A percentile compares a stretch with the other conserved stretches of the same genome.
phyloP scores from a whole-genome alignment of 2,329 filamentous ascomycete genomes.

The Rutstroemia sydowiana region DNA sequence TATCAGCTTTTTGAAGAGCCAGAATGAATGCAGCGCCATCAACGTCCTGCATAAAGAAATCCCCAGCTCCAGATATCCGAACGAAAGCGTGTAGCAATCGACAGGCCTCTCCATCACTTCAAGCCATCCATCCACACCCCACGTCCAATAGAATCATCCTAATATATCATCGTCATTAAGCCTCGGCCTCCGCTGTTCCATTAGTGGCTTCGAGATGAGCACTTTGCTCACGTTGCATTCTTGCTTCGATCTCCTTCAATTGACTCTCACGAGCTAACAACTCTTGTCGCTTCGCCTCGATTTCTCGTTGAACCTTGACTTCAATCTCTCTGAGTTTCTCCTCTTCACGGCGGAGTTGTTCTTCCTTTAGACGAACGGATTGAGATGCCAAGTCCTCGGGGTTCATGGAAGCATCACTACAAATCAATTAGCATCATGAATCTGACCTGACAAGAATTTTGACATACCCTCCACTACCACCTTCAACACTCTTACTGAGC shows the following conservation, averaged over 20 bases:
- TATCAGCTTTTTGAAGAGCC: conserved; percentile 29
- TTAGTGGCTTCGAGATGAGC: conserved; percentile 35
- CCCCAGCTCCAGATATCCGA: conserved; percentile 22
- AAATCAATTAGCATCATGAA: conserved; percentile 28
- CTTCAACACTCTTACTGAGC: conserved; percentile 98
- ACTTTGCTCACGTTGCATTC: conserved; percentile 84
- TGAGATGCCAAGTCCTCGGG: conserved; percentile 95
- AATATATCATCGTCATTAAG: conserved; percentile 15
- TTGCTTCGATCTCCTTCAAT: conserved; percentile 95
- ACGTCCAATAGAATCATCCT: conserved; percentile 13
- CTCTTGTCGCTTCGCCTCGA: conserved; percentile 99
- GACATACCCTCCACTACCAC: conserved; percentile 78
- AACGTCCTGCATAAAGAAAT: conserved; percentile 29
- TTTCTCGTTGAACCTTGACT: conserved; percentile 98
- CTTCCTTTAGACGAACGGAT: conserved; percentile 97
- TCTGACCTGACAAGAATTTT: conserved; percentile 12
- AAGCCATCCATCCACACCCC: conserved; percentile 11
- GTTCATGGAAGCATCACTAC: conserved; percentile 83
- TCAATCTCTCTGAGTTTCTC: conserved; percentile 99
- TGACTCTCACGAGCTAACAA: conserved; percentile 95
- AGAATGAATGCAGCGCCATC: conserved; percentile 29
- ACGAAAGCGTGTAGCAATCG: conserved; percentile 19
- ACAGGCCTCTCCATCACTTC: conserved; percentile 14
- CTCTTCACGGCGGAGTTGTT: conserved; percentile 97
- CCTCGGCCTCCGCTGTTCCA: conserved; percentile 23